These are phyloP conservation scores for Hemisphaericaspora xylanilytica DNA, from an alignment of 1,139 yeast species.

Conservation along the genomic window DNA sequence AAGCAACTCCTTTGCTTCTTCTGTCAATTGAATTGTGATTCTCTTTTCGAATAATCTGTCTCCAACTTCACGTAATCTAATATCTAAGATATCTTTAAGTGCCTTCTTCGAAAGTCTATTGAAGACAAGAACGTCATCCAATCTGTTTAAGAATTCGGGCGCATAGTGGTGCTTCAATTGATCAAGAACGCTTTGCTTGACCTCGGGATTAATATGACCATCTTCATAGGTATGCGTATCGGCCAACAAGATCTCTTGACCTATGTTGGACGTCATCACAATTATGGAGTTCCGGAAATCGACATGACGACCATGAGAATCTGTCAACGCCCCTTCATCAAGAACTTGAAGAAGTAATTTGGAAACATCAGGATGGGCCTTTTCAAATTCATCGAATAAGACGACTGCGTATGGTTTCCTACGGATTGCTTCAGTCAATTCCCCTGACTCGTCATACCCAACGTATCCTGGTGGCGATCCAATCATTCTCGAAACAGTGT, in stretches of 20 bases:
- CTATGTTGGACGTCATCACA: slow-evolving; percentile 97
- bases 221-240: slow-evolving; percentile 47
- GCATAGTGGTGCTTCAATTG: slow-evolving; percentile 73
- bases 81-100: slow-evolving; percentile 74
- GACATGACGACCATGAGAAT: slow-evolving; percentile 89
- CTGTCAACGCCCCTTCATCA: slow-evolving; percentile 93
- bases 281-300: slow-evolving; percentile 93
- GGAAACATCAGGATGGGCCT: slow-evolving; percentile 92
- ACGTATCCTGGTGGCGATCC: slow-evolving; percentile 99
- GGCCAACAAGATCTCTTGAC: slow-evolving; percentile 78
- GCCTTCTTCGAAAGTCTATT: slow-evolving; percentile 79
- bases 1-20: slow-evolving; percentile 71
- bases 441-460: slow-evolving; percentile 94
- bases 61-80: slow-evolving; percentile 75
- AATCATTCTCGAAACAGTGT: slow-evolving; percentile 80
- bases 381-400: slow-evolving; percentile 92
- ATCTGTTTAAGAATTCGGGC: slow-evolving; percentile 91
- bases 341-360: slow-evolving; percentile 85
- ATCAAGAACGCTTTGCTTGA: slow-evolving; percentile 60
- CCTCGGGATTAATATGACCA: slow-evolving; percentile 47
- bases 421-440: slow-evolving; percentile 91
- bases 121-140: slow-evolving; percentile 87
- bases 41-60: slow-evolving; percentile 78
- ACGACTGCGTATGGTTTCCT: slow-evolving; percentile 93
- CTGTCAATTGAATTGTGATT: slow-evolving; percentile 57